Conservation (phyloP, 345 rosid genomes). For the Luvunga scandens region DNA sequence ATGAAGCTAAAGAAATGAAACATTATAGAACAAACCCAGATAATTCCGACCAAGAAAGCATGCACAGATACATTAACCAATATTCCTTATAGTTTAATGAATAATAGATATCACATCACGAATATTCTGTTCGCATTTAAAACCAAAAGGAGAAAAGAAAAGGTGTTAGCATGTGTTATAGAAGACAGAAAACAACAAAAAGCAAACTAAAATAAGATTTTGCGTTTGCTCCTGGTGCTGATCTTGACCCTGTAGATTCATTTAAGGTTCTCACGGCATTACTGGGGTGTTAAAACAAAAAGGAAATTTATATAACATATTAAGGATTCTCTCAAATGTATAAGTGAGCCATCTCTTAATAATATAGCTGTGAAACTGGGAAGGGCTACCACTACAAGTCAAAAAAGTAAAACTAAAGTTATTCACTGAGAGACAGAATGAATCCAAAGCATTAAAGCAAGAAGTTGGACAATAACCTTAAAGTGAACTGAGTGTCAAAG, state of each 20-base stretch:
- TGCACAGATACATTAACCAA: not conserved
- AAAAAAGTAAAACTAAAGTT: not conserved
- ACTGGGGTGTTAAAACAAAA: not conserved
- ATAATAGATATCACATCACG: not conserved
- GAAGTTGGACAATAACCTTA: not conserved
- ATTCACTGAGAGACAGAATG: not conserved
- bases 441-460: not conserved
- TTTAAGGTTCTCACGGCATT: not conserved
- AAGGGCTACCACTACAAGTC: not conserved
- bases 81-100: not conserved
- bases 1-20: conserved; percentile 15
- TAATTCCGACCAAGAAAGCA: not conserved
- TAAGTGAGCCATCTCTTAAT: not conserved
- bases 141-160: conserved; percentile 5
- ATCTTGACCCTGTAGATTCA: not conserved
- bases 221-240: not conserved
- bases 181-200: conserved; percentile 12
- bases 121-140: conserved; percentile 17
- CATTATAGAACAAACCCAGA: not conserved
- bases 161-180: conserved; percentile 1
- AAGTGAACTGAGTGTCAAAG: not conserved
- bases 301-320: not conserved
- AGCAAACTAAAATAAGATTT: not conserved
- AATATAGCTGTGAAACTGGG: not conserved
- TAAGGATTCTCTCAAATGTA: not conserved